Evolutionary conservation across 805 yeast species (phyloP).

Genomic region (Barnettozyma wickerhamii): DNA sequence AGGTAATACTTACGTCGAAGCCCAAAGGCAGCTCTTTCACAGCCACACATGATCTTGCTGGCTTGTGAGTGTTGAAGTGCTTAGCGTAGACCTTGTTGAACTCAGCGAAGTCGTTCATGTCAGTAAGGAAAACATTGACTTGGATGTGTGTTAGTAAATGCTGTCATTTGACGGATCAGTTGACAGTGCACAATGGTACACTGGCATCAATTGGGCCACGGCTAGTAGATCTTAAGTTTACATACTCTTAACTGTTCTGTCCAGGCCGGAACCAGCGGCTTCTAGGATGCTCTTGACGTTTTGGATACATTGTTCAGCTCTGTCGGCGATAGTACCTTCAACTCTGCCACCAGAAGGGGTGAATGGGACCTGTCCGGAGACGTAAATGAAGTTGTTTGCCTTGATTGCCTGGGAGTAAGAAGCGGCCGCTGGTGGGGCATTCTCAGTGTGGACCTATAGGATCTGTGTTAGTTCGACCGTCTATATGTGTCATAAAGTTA

Average conservation of each 20-base stretch:
- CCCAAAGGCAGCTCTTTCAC: conserved; percentile 88
- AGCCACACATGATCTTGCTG: conserved; percentile 98
- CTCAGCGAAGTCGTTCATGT: conserved; percentile 79
- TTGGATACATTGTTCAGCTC: conserved; percentile 69
- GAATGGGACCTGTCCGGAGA: conserved; percentile 94
- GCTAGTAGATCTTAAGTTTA: background rate
- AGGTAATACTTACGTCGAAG: conserved; percentile 42
- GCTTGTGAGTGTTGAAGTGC: conserved; percentile 74
- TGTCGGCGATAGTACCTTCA: conserved; percentile 70
- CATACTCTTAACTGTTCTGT: conserved; percentile 74
- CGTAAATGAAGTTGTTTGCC: conserved; percentile 82
- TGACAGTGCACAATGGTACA: background rate
- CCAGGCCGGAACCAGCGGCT: conserved; percentile 80
- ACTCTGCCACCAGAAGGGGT: conserved; percentile 78
- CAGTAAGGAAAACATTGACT: conserved; percentile 80
- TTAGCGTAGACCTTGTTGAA: conserved; percentile 82
- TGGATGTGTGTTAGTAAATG: conserved; percentile 9
- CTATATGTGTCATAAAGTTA: background rate
- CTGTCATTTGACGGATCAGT: background rate
- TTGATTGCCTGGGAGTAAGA: conserved; percentile 94
- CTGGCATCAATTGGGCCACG: background rate
- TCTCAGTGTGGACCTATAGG: conserved; percentile 55
- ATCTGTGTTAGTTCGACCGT: conserved; percentile 19
- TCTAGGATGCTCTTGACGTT: conserved; percentile 70
- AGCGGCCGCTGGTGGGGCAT: conserved; percentile 96